These are phyloP conservation scores for Holtermannia corniformis DNA, from an alignment of 768 basidiomycete species.

Conservation along the genomic window DNA sequence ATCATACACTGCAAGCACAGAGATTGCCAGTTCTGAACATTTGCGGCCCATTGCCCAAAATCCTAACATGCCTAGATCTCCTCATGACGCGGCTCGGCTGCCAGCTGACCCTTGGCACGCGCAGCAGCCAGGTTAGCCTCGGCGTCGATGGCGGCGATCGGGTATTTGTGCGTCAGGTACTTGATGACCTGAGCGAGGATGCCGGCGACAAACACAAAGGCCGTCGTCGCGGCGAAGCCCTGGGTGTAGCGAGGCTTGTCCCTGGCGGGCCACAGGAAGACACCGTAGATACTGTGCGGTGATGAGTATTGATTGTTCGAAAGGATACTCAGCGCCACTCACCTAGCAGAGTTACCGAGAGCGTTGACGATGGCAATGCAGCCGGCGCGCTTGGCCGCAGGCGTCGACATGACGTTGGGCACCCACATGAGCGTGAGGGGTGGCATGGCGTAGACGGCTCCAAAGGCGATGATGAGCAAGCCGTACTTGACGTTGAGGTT, in stretches of 20 bases:
- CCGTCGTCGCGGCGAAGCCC: conserved; percentile 38
- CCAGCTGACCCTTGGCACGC: not conserved
- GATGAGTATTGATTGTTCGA: conserved; percentile 1
- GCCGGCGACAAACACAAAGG: conserved; percentile 26
- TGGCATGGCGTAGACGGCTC: conserved; percentile 34
- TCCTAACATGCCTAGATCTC: too few relatives aligned
- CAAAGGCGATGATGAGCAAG: conserved; percentile 41
- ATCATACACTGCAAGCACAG: too few relatives aligned
- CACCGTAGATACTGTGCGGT: conserved; percentile 33
- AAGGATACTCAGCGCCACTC: not conserved
- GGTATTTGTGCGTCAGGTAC: conserved; percentile 32
- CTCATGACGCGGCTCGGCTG: too few relatives aligned
- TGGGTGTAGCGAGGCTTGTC: conserved; percentile 35
- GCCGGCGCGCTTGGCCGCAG: conserved; percentile 39
- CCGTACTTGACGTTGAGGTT: conserved; percentile 35
- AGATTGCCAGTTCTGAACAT: too few relatives aligned
- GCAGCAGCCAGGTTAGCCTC: conserved; percentile 5
- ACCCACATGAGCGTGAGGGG: conserved; percentile 39
- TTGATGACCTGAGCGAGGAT: conserved; percentile 23
- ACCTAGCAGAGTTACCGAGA: conserved; percentile 27
- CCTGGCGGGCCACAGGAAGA: conserved; percentile 38
- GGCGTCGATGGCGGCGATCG: conserved; percentile 20
- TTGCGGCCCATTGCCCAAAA: too few relatives aligned
- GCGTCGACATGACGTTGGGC: conserved; percentile 36
- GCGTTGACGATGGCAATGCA: conserved; percentile 39